Percentiles rank a stretch among this genome's conserved stretches.
Evolutionary conservation across 495 filamentous ascomycete genomes (phyloP).

Genomic region (Aspergillus taichungensis): DNA sequence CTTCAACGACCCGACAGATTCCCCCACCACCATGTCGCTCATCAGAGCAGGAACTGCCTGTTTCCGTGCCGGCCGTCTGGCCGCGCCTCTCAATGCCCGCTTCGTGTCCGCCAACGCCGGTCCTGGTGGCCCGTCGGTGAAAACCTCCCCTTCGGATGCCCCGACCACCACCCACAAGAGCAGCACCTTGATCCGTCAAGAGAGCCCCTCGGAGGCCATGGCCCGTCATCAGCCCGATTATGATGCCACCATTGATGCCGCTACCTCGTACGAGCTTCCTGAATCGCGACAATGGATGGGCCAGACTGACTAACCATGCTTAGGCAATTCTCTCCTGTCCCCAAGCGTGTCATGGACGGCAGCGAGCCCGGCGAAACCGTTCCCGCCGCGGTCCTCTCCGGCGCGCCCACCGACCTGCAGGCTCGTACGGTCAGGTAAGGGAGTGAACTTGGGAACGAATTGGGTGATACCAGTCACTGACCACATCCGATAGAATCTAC

Average conservation of each 20-base stretch:
- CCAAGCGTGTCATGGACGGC: slow-evolving; percentile 80
- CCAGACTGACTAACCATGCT: slow-evolving; percentile 9
- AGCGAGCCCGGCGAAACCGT: slow-evolving; percentile 70
- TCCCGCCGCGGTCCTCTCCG: slow-evolving; percentile 79
- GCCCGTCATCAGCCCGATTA: slow-evolving; percentile 70
- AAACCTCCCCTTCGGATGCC: slow-evolving; percentile 34
- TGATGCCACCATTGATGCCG: slow-evolving; percentile 64
- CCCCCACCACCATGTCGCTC: slow-evolving; percentile 38
- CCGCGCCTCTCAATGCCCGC: slow-evolving; percentile 27
- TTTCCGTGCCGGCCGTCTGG: slow-evolving; percentile 27
- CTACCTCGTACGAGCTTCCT: slow-evolving; percentile 60
- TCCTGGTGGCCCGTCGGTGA: slow-evolving; percentile 19
- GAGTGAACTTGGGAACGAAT: neutral
- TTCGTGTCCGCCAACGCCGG: slow-evolving; percentile 23
- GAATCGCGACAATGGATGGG: neutral
- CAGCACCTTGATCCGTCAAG: slow-evolving; percentile 44
- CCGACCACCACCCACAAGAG: slow-evolving; percentile 26
- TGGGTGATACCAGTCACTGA: slow-evolving; percentile 9
- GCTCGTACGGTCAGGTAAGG: slow-evolving; percentile 83
- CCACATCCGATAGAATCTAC: slow-evolving; percentile 62
- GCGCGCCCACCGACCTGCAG: slow-evolving; percentile 87
- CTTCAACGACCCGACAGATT: slow-evolving; percentile 12
- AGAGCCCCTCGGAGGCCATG: slow-evolving; percentile 42
- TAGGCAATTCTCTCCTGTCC: slow-evolving; percentile 83
- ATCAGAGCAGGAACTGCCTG: slow-evolving; percentile 34